A percentile compares a stretch with the other conserved stretches of the same genome.
phyloP scores from a whole-genome alignment of 2,329 filamentous ascomycete species.

The Rhynchosporium graminicola region DNA sequence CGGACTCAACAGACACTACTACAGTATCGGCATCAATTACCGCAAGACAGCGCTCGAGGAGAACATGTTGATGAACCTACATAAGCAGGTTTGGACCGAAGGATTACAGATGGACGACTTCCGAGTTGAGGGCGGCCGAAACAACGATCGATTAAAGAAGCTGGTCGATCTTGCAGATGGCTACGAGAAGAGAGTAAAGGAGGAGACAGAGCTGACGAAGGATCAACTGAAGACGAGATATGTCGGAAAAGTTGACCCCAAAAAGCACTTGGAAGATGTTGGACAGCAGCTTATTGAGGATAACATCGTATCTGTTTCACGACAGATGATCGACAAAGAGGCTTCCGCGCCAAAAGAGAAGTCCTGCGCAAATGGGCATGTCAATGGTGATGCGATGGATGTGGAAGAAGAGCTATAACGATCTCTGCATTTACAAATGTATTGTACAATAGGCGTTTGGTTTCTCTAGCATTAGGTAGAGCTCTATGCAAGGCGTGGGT shows the following conservation, averaged over 20 bases:
- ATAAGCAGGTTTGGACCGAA: constrained; percentile 99
- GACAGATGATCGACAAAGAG: constrained; percentile 99
- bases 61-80: constrained; percentile 99
- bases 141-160: constrained; percentile 84
- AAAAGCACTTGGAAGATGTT: constrained; percentile 98
- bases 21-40: constrained; percentile 98
- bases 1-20: constrained; percentile 97
- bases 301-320: constrained; percentile 97
- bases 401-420: constrained; percentile 41
- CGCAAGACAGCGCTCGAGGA: constrained; percentile 96
- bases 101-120: constrained; percentile 97
- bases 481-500: constrained; percentile 26
- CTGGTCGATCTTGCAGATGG: constrained; percentile 89
- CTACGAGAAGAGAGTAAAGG: constrained; percentile 98
- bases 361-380: constrained; percentile 48
- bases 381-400: constrained; percentile 39
- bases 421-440: constrained; percentile 49
- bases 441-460: constrained; percentile 42
- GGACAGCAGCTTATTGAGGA: constrained; percentile 97
- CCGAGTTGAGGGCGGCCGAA: constrained; percentile 77
- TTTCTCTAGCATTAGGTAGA: constrained; percentile 27
- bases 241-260: constrained; percentile 97
- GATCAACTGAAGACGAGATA: constrained; percentile 99
- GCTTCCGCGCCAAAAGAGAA: constrained; percentile 83
- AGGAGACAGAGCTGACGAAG: constrained; percentile 95